Evolutionary conservation across 1,284 basidiomycete species (phyloP).

Genomic region (Marasmius sp.): DNA sequence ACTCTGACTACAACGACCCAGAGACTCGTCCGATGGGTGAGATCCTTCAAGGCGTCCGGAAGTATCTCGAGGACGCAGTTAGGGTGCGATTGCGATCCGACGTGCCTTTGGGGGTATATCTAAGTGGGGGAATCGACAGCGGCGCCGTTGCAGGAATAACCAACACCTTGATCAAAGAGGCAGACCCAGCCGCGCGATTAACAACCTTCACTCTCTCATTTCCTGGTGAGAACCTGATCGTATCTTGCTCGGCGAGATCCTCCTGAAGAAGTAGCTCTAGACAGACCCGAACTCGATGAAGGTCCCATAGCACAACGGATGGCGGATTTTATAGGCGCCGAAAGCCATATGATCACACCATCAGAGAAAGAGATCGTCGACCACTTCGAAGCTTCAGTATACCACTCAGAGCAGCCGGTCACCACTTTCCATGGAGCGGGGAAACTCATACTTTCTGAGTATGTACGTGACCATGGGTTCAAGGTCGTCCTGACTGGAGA

Average conservation of each 20-base stretch:
- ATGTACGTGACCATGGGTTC: conserved; percentile 14
- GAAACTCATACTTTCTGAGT: conserved; percentile 15
- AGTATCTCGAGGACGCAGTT: conserved; percentile 11
- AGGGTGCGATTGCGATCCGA: conserved; percentile 10
- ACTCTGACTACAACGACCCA: not conserved
- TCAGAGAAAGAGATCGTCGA: conserved; percentile 15
- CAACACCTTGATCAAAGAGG: conserved; percentile 6
- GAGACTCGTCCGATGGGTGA: conserved; percentile 6
- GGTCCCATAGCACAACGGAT: conserved; percentile 13
- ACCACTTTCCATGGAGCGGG: conserved; percentile 12
- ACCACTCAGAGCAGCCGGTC: conserved; percentile 14
- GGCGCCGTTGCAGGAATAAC: conserved; percentile 17
- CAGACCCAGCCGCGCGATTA: conserved; percentile 7
- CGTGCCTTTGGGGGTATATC: conserved; percentile 14
- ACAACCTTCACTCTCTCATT: conserved; percentile 11
- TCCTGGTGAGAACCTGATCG: conserved; percentile 1
- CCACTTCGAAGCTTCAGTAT: conserved; percentile 14
- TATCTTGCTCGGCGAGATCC: not conserved
- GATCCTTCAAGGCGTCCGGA: conserved; percentile 9
- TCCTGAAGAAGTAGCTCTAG: not conserved
- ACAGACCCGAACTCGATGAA: conserved; percentile 7
- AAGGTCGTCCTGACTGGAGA: conserved; percentile 20
- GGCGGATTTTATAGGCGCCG: conserved; percentile 16
- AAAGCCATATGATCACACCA: conserved; percentile 10
- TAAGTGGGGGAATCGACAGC: conserved; percentile 21